Evolutionary conservation across 2,329 filamentous ascomycete species (phyloP).

Genomic region (Botrytis squamosa): DNA sequence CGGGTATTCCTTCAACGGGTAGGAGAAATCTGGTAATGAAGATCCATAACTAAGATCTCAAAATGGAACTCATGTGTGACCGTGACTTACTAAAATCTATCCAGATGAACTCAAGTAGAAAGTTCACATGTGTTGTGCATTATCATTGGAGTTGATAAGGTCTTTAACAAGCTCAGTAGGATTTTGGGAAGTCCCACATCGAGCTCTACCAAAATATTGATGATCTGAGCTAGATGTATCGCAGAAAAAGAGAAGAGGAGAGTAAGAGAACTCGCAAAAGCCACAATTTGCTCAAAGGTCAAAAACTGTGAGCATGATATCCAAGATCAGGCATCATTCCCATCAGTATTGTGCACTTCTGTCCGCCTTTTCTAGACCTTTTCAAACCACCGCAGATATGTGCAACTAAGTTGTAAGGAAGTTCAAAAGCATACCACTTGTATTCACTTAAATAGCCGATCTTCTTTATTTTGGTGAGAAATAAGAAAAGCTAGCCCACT

Average conservation of each 20-base stretch:
- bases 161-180: too few species aligned
- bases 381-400: neutral
- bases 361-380: neutral
- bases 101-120: fast-evolving
- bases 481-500: neutral
- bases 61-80: neutral
- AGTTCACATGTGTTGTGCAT: neutral
- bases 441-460: neutral
- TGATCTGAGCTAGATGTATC: neutral
- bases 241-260: neutral
- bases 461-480: neutral
- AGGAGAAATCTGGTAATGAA: neutral
- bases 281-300: neutral
- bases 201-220: neutral
- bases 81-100: neutral
- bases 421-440: neutral
- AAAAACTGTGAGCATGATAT: neutral
- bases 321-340: neutral
- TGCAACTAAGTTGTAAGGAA: neutral
- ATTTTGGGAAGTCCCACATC: neutral
- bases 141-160: fast-evolving
- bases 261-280: neutral
- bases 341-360: too few species aligned
- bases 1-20: fast-evolving
- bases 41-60: neutral